Evolutionary conservation across 352 stramenopile genomes (phyloP), one percentile per base, ranked within the genome.

Genomic region (Phytophthora ramorum): DNA sequence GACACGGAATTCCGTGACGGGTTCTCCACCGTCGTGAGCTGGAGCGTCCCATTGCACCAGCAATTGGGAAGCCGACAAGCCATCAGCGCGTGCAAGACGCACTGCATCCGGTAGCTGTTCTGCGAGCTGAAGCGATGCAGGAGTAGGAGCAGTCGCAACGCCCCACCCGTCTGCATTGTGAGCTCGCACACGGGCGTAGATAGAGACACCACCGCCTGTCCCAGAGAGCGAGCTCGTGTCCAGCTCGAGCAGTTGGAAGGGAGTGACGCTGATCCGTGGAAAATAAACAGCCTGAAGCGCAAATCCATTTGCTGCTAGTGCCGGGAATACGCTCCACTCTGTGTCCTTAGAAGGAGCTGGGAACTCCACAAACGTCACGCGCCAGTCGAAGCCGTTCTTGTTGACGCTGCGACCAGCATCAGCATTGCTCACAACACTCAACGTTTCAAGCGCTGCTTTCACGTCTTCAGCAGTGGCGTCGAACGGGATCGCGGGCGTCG

Each of bases 331-430:
- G 9, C 48, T 48, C 14, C 46, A 34, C 12, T 51, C 66, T 51
- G 47, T 70, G n/a, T 48, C 50, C 10, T 22, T 56, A 4, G 40
- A 37, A 35, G 67, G 67, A 8, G 22, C 58, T 24, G 44, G 61
- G 60, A 98, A 98, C 9, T 93, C 87, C 0, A 90, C 66, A 67
- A 98, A 98, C 5, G 96, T 98, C 17, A 99, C 69, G 24, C 90
- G 80, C 96, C 96, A 98, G 48, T 94, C 82, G 64, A 81, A 97
- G 50, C 95, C 92, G 68, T 98, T 66, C 63, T 93, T 85, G 47
- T 91, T 87, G 4, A 97, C 81, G 41, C 71, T 66, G 13, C 92
- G 78, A 14, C 75, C 75, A 7, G 99, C 96, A 30, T 98, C 87
- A 3, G 98, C 93, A 38, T 87, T 97, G 47, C 89, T 87, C 16